Base-by-base conservation (phyloP, 164 flowering plant species). In the Tinospora cordifolia region DNA sequence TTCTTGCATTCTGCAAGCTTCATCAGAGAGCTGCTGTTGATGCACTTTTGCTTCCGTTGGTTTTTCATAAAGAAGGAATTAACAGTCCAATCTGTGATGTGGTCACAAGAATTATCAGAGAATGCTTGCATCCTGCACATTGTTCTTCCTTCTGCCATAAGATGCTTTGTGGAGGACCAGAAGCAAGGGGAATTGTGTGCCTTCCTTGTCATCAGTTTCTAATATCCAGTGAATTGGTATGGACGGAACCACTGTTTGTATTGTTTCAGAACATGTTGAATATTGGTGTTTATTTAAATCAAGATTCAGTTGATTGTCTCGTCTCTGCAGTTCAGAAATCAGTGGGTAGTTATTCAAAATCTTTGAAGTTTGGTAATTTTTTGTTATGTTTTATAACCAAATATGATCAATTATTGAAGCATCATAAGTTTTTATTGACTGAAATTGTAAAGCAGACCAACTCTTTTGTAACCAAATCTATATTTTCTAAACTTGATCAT, bases 101-200 rank as follows among this genome's bases (percentile, higher is more conserved):
- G 22, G 54, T 90, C 38, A 72, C 90, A 9, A 85, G 82, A 79
- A 76, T 90, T 19, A 65, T 86, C 22, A 90, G 57, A 69, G 97
- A 91, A 71, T 88, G 89, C 79, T 75, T 88, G 81, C 98, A 87
- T 77, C 77, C 87, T 0, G 88, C 84, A 75, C 98, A 90, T 77
- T 88, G 83, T 72, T 84, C 94, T 27, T 83, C 92, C 58, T 83
- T 87, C 71, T 90, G 87, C 78, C 92, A 86, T 64, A 88, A 82
- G 80, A 76, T 88, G 63, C 82, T 90, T 0, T 77, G 80, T 67
- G 76, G 70, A 64, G 83, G 75, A 62, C 79, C 73, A 21, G 79
- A 69, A 22, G 77, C 27, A 22, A 75, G 59, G 81, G 81, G 65
- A 69, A 82, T 83, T 40, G 58, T 83, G 27, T 84, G 84, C 74